Evolutionary conservation across 805 yeast genomes (phyloP), one percentile per base, ranked within the genome.

Genomic region (Candida tammaniensis): DNA sequence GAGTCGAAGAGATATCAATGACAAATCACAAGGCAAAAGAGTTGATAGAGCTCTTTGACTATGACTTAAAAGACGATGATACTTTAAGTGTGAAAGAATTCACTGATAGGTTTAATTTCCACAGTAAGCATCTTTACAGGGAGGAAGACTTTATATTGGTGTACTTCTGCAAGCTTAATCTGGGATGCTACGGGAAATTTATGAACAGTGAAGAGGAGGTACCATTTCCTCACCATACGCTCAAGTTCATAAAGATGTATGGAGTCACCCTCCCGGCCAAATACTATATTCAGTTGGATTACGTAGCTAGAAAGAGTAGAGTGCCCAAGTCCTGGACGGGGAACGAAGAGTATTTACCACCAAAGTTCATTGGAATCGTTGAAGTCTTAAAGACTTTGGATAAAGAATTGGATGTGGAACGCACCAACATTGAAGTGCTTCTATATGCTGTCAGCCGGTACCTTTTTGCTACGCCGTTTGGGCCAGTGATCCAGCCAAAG

Each of bases 391-490:
- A 20, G 13, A 12, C 6, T 8, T 13, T 28, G 22, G 24, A 20
- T 13, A 8, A 16, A 3, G 10, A 28, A 9, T 28, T 28, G 12
- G 31, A 28, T 10, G 17, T 28, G 4, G 18, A 12, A 7, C 17
- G 24, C 13, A n/a, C 14, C 17, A 31, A 31, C 14, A 25, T 24
- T 4, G 35, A 31, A n/a, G 29, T 31, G 11, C 24, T 24, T 17
- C 8, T 18, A n/a, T 31, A 31, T 19, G 4, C 19, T 6, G 17
- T 17, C 7, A 19, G 35, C 24, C 7, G 35, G 10, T 17, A 24
- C 24, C 17, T 31, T 18, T 19, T 10, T 24, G 29, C 29, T n/a
- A 31, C 35, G 9, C 35, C 35, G 11, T 31, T 24, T 24, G 35
- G 35, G 3, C 35, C 35, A 4, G 35, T 31, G 5, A 24, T 31